phyloP scores from a whole-genome alignment of 139 green algal genomes.

The Zygnema circumcarinatum region DNA sequence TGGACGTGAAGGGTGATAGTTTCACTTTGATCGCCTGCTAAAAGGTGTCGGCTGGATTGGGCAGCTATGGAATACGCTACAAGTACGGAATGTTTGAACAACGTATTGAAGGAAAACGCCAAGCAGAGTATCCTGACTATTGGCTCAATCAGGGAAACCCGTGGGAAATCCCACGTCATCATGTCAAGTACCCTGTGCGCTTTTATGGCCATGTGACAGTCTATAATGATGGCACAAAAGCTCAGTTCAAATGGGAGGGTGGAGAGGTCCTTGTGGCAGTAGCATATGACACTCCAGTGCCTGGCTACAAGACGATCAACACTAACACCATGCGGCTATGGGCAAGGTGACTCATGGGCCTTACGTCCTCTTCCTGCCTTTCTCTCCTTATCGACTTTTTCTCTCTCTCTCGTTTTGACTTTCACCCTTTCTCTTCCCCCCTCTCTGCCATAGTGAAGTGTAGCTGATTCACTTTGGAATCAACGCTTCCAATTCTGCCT shows the following conservation, averaged over 20 bases:
- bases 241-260: constrained; percentile 91
- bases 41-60: no score
- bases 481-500: no score
- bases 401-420: background rate
- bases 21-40: no score
- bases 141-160: constrained; percentile 91
- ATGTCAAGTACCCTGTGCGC: constrained; percentile 84
- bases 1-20: no score
- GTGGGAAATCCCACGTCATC: constrained; percentile 93
- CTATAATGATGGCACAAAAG: constrained; percentile 62
- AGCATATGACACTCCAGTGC: constrained; percentile 98
- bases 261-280: constrained; percentile 91
- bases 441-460: no score
- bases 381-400: no score
- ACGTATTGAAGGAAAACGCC: constrained; percentile 86
- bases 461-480: no score
- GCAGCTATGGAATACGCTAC: constrained; percentile 96
- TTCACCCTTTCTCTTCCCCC: background rate
- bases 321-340: constrained; percentile 98
- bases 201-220: constrained; percentile 89
- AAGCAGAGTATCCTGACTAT: constrained; percentile 96
- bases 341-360: constrained; percentile 51
- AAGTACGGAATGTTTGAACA: constrained; percentile 99
- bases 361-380: background rate
- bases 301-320: constrained; percentile 95